phyloP scores from a whole-genome alignment of 2,329 filamentous ascomycete genomes.

The Hymenoscyphus repandus region DNA sequence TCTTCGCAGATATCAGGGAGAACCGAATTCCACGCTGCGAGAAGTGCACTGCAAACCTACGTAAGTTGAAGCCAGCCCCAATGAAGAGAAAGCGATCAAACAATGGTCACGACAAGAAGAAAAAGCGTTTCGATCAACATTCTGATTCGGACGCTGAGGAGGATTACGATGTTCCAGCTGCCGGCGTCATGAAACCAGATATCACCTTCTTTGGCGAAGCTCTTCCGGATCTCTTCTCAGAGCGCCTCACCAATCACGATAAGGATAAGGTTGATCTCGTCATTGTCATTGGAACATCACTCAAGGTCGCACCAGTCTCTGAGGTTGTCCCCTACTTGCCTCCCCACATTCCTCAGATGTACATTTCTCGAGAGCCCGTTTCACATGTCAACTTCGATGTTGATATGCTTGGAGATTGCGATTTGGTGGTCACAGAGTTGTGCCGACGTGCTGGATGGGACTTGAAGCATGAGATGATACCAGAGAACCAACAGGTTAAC shows the following conservation, averaged over 20 bases:
- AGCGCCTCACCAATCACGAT: conserved; percentile 76
- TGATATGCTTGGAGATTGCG: conserved; percentile 91
- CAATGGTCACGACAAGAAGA: conserved; percentile 44
- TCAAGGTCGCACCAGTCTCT: conserved; percentile 92
- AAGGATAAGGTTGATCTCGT: conserved; percentile 78
- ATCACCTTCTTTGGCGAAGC: conserved; percentile 97
- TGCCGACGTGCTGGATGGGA: conserved; percentile 78
- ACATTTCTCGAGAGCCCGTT: conserved; percentile 80
- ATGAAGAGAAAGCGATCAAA: conserved; percentile 51
- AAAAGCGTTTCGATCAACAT: conserved; percentile 20
- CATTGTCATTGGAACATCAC: conserved; percentile 90
- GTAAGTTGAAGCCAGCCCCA: conserved; percentile 42
- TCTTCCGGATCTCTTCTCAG: conserved; percentile 77
- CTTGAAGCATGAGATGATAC: conserved; percentile 76
- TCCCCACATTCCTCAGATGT: conserved; percentile 79
- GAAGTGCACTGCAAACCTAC: conserved; percentile 57
- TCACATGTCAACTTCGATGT: conserved; percentile 93
- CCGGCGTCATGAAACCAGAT: conserved; percentile 91
- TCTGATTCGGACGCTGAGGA: conserved; percentile 44
- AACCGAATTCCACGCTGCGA: conserved; percentile 73
- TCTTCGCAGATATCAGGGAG: conserved; percentile 74
- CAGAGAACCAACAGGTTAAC: conserved; percentile 56
- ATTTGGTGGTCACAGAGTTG: conserved; percentile 82
- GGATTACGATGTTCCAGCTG: conserved; percentile 59
- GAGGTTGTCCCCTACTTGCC: conserved; percentile 82